These are phyloP conservation scores for Globisporangium solare DNA, from an alignment of 352 stramenopile species.

Conservation along the genomic window DNA sequence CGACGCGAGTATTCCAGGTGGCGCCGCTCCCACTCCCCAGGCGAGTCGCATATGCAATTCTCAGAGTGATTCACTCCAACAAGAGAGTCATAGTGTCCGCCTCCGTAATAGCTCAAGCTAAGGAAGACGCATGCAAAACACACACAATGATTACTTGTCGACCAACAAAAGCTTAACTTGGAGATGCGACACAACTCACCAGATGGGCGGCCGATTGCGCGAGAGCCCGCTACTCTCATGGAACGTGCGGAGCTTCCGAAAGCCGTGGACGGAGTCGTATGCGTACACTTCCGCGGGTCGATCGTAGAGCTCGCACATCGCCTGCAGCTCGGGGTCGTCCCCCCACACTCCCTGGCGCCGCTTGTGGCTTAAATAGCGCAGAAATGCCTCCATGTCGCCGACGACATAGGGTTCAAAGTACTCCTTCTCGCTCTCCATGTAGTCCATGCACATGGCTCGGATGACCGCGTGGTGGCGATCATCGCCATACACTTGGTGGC, in stretches of 20 bases:
- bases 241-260: constrained; percentile 83
- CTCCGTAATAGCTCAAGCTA: constrained; percentile 90
- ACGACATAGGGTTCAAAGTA: constrained; percentile 92
- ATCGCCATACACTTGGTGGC: constrained; percentile 95
- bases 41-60: constrained; percentile 57
- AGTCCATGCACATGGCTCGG: constrained; percentile 90
- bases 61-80: constrained; percentile 43
- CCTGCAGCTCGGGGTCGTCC: constrained; percentile 95
- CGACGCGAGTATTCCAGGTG: constrained; percentile 63
- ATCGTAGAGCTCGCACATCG: constrained; percentile 94
- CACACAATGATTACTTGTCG: neutral
- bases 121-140: neutral
- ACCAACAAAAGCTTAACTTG: neutral
- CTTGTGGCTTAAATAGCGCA: constrained; percentile 90
- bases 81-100: constrained; percentile 90
- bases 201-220: constrained; percentile 60
- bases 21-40: constrained; percentile 61
- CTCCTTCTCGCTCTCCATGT: constrained; percentile 92
- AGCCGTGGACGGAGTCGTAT: constrained; percentile 68
- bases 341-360: constrained; percentile 90
- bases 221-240: constrained; percentile 70
- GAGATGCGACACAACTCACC: constrained; percentile 23
- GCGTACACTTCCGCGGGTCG: constrained; percentile 88
- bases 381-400: constrained; percentile 84
- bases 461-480: constrained; percentile 88